A percentile compares a stretch with the other conserved stretches of the same genome.
Evolutionary conservation across 768 basidiomycete genomes (phyloP).

Genomic region (Harrya chromipes): DNA sequence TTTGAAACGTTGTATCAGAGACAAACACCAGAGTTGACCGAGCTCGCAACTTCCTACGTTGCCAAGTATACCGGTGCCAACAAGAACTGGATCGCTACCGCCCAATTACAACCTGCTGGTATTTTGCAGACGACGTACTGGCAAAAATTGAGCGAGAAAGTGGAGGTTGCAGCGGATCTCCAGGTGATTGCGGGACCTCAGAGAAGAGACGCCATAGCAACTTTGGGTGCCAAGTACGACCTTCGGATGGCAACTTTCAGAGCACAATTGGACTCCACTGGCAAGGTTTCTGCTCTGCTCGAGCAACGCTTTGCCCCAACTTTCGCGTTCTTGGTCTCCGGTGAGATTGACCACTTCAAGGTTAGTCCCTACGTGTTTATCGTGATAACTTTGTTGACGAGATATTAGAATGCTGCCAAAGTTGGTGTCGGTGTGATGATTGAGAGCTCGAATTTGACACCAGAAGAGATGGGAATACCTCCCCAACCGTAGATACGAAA

Average conservation of each 20-base stretch:
- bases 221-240: conserved; percentile 95
- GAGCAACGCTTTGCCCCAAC: conserved; percentile 96
- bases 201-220: conserved; percentile 89
- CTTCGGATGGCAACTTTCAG: conserved; percentile 91
- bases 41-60: conserved; percentile 72
- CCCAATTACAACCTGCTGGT: conserved; percentile 79
- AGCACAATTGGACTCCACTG: conserved; percentile 91
- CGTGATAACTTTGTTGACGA: neutral
- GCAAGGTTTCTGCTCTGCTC: conserved; percentile 91
- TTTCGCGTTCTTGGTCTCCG: conserved; percentile 90
- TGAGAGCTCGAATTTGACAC: conserved; percentile 77
- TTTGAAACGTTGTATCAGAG: conserved; percentile 83
- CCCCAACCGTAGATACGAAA: conserved; percentile 44
- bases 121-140: conserved; percentile 91
- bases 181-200: conserved; percentile 74
- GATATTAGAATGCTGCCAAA: conserved; percentile 78
- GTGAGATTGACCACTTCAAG: conserved; percentile 99
- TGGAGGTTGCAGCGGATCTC: conserved; percentile 95
- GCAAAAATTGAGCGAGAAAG: conserved; percentile 93
- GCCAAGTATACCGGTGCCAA: conserved; percentile 72
- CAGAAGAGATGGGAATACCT: conserved; percentile 76
- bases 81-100: conserved; percentile 91
- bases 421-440: conserved; percentile 98
- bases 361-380: conserved; percentile 38
- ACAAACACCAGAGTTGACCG: conserved; percentile 65